These are phyloP conservation scores for Backusella tuberculispora DNA, from an alignment of 192 early-diverging fungal species.

Conservation along the genomic window DNA sequence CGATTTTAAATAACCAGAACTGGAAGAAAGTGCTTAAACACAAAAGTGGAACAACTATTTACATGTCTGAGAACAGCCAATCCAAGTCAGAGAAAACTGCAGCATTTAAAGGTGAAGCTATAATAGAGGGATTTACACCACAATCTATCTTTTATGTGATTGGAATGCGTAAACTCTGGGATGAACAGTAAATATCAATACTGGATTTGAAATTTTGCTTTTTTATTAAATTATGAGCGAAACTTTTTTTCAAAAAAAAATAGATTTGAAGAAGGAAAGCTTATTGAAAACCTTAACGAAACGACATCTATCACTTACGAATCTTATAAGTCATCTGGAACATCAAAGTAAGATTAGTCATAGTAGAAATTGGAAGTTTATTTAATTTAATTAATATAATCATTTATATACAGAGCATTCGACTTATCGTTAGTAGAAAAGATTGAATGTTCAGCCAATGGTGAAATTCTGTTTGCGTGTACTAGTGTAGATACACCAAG, in stretches of 20 bases:
- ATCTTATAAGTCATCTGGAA: slow-evolving; percentile 26
- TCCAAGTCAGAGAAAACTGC: slow-evolving; percentile 42
- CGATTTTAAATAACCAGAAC: slow-evolving; percentile 33
- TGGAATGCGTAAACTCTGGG: slow-evolving; percentile 59
- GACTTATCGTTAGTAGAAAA: slow-evolving; percentile 52
- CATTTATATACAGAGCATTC: slow-evolving; percentile 19
- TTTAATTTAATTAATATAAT: background rate
- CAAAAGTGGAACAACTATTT: slow-evolving; percentile 50
- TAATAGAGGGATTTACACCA: slow-evolving; percentile 49
- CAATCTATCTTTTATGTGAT: slow-evolving; percentile 56
- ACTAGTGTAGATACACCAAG: slow-evolving; percentile 52
- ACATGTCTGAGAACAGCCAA: slow-evolving; percentile 35
- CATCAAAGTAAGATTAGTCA: slow-evolving; percentile 37
- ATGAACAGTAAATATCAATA: slow-evolving; percentile 42
- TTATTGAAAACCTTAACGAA: slow-evolving; percentile 44
- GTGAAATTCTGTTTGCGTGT: slow-evolving; percentile 55
- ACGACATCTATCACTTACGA: slow-evolving; percentile 48
- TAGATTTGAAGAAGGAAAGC: slow-evolving; percentile 41
- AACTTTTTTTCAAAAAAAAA: background rate
- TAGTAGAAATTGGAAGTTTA: background rate
- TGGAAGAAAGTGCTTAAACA: slow-evolving; percentile 56
- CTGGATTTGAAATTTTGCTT: background rate
- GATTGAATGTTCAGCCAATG: slow-evolving; percentile 46
- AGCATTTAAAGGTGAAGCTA: slow-evolving; percentile 48
- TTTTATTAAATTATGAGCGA: background rate